Conservation (phyloP, 2,329 filamentous ascomycete species). For the Ascochyta lentis region DNA sequence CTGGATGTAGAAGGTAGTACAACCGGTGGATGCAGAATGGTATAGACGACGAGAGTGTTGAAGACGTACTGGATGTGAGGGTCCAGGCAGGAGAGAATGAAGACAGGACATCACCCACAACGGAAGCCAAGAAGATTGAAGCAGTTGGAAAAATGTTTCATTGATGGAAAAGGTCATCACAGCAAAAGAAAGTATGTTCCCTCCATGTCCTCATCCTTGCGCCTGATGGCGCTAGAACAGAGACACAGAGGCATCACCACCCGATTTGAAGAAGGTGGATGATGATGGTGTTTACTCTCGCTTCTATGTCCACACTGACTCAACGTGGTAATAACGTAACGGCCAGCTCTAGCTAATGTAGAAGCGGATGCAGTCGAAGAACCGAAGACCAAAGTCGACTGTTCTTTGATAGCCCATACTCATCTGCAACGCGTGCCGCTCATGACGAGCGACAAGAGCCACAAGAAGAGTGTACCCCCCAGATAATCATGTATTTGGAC, state of each 20-base stretch:
- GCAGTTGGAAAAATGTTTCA: not conserved
- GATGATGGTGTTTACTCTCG: conserved; percentile 41
- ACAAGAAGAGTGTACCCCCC: conserved; percentile 18
- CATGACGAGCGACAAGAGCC: conserved; percentile 11
- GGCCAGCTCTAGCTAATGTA: conserved; percentile 53
- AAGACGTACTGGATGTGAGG: not conserved
- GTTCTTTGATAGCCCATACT: conserved; percentile 4
- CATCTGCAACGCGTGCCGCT: conserved; percentile 10
- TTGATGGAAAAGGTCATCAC: conserved; percentile 3
- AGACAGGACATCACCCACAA: not conserved
- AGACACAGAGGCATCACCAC: conserved; percentile 38
- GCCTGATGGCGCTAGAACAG: conserved; percentile 32
- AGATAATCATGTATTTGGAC: conserved; percentile 10
- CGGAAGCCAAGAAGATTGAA: not conserved
- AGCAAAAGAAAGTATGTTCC: conserved; percentile 32
- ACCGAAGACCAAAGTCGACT: conserved; percentile 7
- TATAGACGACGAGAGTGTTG: not conserved
- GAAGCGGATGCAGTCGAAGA: conserved; percentile 36
- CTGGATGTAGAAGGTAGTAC: not conserved
- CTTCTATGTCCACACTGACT: conserved; percentile 54
- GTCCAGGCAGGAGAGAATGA: not conserved
- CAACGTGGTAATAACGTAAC: conserved; percentile 45
- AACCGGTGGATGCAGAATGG: not conserved
- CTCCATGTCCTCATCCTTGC: conserved; percentile 33
- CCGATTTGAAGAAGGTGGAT: conserved; percentile 33